Percentiles rank a stretch among this genome's conserved stretches.
Conservation (phyloP, 345 rosid species). For the Eucalyptus sp. region DNA sequence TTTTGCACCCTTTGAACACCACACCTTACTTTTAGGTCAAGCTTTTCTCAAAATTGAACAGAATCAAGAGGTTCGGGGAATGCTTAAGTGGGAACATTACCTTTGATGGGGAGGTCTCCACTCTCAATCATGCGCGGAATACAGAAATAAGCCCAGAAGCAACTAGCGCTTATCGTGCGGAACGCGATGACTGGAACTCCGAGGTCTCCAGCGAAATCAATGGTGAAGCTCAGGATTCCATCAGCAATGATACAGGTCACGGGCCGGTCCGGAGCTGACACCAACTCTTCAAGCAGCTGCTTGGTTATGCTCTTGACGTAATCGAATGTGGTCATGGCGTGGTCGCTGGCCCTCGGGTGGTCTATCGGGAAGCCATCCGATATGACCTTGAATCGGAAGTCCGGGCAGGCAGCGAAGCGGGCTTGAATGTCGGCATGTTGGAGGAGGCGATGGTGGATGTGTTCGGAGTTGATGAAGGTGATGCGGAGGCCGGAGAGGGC, state of each 20-base stretch:
- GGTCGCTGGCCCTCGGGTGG: slow-evolving; percentile 1
- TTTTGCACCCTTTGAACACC: background rate
- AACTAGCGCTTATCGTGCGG: slow-evolving; percentile 16
- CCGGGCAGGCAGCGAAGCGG: slow-evolving; percentile 4
- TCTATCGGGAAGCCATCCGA: slow-evolving; percentile 15
- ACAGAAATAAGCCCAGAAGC: slow-evolving; percentile 14
- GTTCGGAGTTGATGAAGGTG: slow-evolving; percentile 44
- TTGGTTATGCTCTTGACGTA: background rate
- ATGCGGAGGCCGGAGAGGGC: slow-evolving; percentile 26
- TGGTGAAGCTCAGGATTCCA: slow-evolving; percentile 6
- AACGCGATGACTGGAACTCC: slow-evolving; percentile 16
- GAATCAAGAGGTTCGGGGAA: background rate
- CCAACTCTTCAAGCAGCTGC: background rate
- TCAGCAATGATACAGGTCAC: slow-evolving; percentile 24
- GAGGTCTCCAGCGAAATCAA: slow-evolving; percentile 19
- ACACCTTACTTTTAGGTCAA: background rate
- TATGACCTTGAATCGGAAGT: slow-evolving; percentile 15
- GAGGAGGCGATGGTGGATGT: slow-evolving; percentile 19
- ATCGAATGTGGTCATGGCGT: background rate
- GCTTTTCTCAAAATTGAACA: background rate
- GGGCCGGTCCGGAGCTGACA: background rate
- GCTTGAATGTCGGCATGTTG: slow-evolving; percentile 11
- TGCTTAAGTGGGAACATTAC: background rate
- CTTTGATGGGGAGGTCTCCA: background rate
- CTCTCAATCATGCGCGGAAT: slow-evolving; percentile 6